phyloP scores from a whole-genome alignment of 2,329 filamentous ascomycete genomes.

The Arthrobotrys pseudoclavata region DNA sequence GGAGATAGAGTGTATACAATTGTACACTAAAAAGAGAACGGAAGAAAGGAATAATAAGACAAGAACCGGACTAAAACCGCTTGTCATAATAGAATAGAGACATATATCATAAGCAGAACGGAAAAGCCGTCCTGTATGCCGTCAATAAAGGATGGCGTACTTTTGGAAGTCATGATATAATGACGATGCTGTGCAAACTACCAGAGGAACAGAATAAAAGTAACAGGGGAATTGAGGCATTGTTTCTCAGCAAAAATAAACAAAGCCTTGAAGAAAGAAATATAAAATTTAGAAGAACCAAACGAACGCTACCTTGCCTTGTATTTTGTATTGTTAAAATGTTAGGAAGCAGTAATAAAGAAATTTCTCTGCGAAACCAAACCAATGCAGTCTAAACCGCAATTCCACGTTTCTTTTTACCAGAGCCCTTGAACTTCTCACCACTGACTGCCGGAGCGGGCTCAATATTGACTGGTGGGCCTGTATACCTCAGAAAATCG shows the following conservation, averaged over 20 bases:
- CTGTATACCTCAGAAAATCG: slow-evolving; percentile 78
- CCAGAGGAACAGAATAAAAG: slow-evolving; percentile 41
- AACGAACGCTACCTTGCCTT: not conserved
- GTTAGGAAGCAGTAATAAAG: slow-evolving; percentile 6
- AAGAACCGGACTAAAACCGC: slow-evolving; percentile 37
- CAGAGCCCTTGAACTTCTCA: slow-evolving; percentile 55
- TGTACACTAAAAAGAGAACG: slow-evolving; percentile 17
- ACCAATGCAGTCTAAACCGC: slow-evolving; percentile 62
- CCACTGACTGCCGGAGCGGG: slow-evolving; percentile 38
- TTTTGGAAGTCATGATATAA: slow-evolving; percentile 48
- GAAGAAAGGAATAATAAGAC: slow-evolving; percentile 24
- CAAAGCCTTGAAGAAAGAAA: slow-evolving; percentile 10
- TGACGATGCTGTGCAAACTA: slow-evolving; percentile 35
- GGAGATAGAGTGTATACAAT: slow-evolving; percentile 18
- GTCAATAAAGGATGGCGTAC: slow-evolving; percentile 29
- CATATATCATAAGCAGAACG: slow-evolving; percentile 40
- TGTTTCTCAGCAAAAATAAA: not conserved
- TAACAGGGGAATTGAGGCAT: slow-evolving; percentile 14
- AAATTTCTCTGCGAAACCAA: slow-evolving; percentile 61
- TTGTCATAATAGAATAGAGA: slow-evolving; percentile 46
- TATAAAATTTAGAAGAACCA: not conserved
- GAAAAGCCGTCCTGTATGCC: not conserved
- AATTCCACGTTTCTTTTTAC: slow-evolving; percentile 64
- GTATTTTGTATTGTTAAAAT: not conserved
- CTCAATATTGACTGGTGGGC: slow-evolving; percentile 71